These are phyloP conservation scores for Claviceps sp. DNA, from an alignment of 2,329 filamentous ascomycete species.

Conservation along the genomic window DNA sequence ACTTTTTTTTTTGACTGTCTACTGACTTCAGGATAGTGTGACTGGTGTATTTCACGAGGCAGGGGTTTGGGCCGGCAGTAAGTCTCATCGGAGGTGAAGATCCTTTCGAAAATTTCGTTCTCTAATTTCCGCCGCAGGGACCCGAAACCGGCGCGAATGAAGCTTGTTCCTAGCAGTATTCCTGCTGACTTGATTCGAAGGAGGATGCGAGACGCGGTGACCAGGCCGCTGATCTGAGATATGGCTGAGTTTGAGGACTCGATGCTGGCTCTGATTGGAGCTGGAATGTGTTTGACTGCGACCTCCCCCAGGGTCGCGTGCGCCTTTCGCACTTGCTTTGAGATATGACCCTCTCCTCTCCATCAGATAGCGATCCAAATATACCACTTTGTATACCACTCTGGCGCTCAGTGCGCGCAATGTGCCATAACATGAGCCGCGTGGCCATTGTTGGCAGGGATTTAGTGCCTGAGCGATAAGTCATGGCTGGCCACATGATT, in stretches of 20 bases:
- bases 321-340: neutral
- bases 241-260: neutral
- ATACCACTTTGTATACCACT: constrained; percentile 3
- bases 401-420: neutral
- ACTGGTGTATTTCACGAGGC: constrained; percentile 26
- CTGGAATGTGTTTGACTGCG: neutral
- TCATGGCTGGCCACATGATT: neutral
- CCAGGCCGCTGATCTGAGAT: constrained; percentile 4
- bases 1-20: neutral
- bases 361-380: constrained; percentile 2
- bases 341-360: constrained; percentile 2
- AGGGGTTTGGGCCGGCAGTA: constrained; percentile 19
- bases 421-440: neutral
- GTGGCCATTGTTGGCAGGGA: neutral
- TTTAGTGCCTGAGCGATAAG: no score
- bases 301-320: neutral
- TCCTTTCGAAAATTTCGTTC: neutral
- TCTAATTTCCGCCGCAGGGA: constrained; percentile 1
- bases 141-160: constrained; percentile 1
- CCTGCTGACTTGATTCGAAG: constrained; percentile 4
- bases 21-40: constrained; percentile 28
- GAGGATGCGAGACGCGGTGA: constrained; percentile 7
- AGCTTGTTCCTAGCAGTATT: neutral
- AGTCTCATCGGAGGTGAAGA: neutral
- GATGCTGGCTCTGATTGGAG: no score